Evolutionary conservation across 305 asterid species (phyloP).

Genomic region (Fraxinus paxiana): DNA sequence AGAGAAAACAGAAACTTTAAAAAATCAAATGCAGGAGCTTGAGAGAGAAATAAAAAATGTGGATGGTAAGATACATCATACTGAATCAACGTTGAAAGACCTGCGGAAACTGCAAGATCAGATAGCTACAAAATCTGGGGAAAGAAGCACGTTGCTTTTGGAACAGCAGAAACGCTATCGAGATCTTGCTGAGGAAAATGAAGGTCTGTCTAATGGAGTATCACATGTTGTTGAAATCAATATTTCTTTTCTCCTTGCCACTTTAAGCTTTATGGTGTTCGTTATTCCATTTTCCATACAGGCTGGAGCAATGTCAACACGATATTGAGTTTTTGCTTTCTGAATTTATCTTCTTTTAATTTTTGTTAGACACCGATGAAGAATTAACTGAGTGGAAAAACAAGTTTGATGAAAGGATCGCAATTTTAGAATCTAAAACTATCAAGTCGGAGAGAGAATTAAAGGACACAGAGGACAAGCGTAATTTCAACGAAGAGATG

Average conservation of each 20-base stretch:
- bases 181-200: slow-evolving; percentile 71
- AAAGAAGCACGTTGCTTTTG: slow-evolving; percentile 76
- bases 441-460: slow-evolving; percentile 66
- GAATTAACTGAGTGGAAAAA: slow-evolving; percentile 84
- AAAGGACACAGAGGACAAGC: slow-evolving; percentile 50
- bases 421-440: slow-evolving; percentile 48
- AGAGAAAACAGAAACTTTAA: slow-evolving; percentile 62
- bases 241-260: slow-evolving; percentile 13
- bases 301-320: not conserved
- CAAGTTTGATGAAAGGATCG: slow-evolving; percentile 74
- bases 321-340: slow-evolving; percentile 12
- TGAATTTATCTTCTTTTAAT: slow-evolving; percentile 1
- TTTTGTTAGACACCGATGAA: slow-evolving; percentile 79
- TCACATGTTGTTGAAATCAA: not conserved
- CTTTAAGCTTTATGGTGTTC: slow-evolving; percentile 19
- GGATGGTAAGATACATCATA: slow-evolving; percentile 60
- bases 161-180: slow-evolving; percentile 59
- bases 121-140: slow-evolving; percentile 71
- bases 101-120: slow-evolving; percentile 54
- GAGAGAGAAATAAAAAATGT: slow-evolving; percentile 58
- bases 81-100: slow-evolving; percentile 65
- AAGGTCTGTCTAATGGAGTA: slow-evolving; percentile 45
- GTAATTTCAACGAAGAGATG: slow-evolving; percentile 35
- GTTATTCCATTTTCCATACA: not conserved
- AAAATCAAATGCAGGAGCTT: slow-evolving; percentile 68